Evolutionary conservation across 176 grass and related monocot species (phyloP), one percentile per base, ranked within the genome.

Genomic region (Avena sativa): DNA sequence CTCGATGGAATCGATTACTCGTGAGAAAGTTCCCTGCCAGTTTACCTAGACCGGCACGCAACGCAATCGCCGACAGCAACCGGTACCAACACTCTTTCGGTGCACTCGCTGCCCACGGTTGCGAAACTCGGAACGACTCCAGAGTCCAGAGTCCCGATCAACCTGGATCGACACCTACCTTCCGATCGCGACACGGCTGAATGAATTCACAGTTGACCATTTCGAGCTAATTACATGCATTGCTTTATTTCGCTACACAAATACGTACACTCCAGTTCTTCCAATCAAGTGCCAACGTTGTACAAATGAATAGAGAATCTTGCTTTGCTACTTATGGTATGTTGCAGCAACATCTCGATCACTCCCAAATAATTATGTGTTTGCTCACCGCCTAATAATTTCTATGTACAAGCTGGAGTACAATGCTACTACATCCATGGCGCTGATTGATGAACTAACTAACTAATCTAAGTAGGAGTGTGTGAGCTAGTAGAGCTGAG

Each of bases 11-110:
- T 84, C 30, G 9, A 47, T 76, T 16, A 1, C 73, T 30, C 14
- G 74, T 34, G 74, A 50, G 74, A 75, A 73, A 84, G 12, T 43
- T 85, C 82, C 51, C 26, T 0, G 63, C 43, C 52, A 53, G 5
- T 48, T 71, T 82, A 25, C 6, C 70, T 63, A 55, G 28, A 6
- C 17, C 5, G 43, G 62, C 11, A 88, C 86, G 89, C 82, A 81
- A 81, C 86, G 89, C 82, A 81, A 81, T 2, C 61, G 47, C 43
- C 26, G 68, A 88, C 75, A 88, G 71, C 77, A 25, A 87, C 81
- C 14, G 67, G 21, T 84, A 76, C 74, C 74, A 30, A 84, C 65
- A 12, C 74, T n/a, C 5, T 48, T 74, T 2, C 64, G 4, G 63
- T 77, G 55, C 23, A 78, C 20, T 49, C 25, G 28, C 63, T 61